Evolutionary conservation across 164 flowering plant genomes (phyloP).

Genomic region (Chloranthus sessilifolius): DNA sequence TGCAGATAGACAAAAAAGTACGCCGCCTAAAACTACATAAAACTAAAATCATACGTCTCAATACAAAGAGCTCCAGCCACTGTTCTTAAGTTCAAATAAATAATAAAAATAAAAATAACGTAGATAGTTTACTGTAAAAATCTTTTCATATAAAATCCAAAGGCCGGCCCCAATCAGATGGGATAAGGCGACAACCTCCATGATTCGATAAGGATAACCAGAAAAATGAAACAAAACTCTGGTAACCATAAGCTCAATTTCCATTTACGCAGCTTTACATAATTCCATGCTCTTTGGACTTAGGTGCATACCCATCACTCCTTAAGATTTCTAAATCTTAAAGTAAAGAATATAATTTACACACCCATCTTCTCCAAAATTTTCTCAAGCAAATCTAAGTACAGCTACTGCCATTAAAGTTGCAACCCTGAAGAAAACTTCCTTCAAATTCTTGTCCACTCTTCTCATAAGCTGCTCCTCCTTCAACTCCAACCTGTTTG

Average conservation of each 20-base stretch:
- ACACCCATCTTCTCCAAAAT: background rate
- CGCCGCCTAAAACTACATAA: too few relatives aligned
- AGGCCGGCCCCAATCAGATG: too few relatives aligned
- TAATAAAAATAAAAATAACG: too few relatives aligned
- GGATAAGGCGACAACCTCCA: too few relatives aligned
- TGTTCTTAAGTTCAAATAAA: too few relatives aligned
- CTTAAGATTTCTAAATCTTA: background rate
- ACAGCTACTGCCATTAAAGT: constrained; percentile 48
- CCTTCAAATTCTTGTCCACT: constrained; percentile 49
- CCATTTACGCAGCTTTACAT: background rate
- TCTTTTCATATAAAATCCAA: too few relatives aligned
- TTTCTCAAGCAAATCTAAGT: constrained; percentile 51
- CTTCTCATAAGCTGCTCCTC: constrained; percentile 53
- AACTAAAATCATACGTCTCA: too few relatives aligned
- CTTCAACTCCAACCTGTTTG: constrained; percentile 30
- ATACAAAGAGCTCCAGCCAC: too few relatives aligned
- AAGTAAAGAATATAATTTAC: background rate
- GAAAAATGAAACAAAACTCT: too few relatives aligned
- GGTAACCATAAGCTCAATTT: background rate
- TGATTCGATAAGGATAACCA: too few relatives aligned
- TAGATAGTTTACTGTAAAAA: too few relatives aligned
- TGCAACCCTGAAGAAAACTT: constrained; percentile 65
- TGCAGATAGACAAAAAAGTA: too few relatives aligned
- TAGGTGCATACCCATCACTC: background rate
- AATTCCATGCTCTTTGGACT: background rate